Base-by-base conservation (phyloP, 2,329 filamentous ascomycete genomes). In the Colletotrichum cordylinicola region DNA sequence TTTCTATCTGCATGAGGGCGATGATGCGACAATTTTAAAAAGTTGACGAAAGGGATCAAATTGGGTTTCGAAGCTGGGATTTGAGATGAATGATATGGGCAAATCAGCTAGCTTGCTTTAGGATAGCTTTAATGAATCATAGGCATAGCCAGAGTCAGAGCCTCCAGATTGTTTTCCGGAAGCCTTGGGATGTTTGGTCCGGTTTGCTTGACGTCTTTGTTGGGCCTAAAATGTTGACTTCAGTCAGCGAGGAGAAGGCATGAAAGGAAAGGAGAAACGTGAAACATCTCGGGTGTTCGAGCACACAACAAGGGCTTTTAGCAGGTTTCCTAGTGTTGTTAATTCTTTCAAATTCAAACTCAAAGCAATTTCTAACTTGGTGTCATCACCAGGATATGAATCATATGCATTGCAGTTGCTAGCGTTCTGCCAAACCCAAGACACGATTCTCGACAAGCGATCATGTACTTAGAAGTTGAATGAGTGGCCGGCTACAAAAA, bases 41-140 rank as follows among this genome's bases (percentile, higher is more conserved):
- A 12, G 9, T n/a, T 48, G 4, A 48, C 12, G 39, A 7, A n/a
- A 48, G 3, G 1, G 7, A 48, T 1, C 39, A 7, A 0, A n/a
- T 2, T 48, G 18, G 5, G 0, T 12, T 12, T 48, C 10, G 4
- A 43, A 0, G 9, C 3, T 0, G 1, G 18, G 18, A 18, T 0
- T 43, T 43, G 18, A 12, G 2, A n/a, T 4, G 9, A 48, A 48
- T 9, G 9, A 12, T 9, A 48, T 48, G 39, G 39, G 39, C 5
- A 18, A 48, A 12, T 18, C 18, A n/a, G n/a, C n/a, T 4, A 9
- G 39, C 6, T 1, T n/a, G 39, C 1, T 4, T 8, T 0, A 18
- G 37, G 37, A 18, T 12, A 2, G 1, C 1, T 10, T n/a, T 0
- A 48, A 18, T 48, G 3, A 6, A 48, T n/a, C 5, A 48, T 12